phyloP scores from a whole-genome alignment of 257 asterid genomes.

The Fraxinus anomala region DNA sequence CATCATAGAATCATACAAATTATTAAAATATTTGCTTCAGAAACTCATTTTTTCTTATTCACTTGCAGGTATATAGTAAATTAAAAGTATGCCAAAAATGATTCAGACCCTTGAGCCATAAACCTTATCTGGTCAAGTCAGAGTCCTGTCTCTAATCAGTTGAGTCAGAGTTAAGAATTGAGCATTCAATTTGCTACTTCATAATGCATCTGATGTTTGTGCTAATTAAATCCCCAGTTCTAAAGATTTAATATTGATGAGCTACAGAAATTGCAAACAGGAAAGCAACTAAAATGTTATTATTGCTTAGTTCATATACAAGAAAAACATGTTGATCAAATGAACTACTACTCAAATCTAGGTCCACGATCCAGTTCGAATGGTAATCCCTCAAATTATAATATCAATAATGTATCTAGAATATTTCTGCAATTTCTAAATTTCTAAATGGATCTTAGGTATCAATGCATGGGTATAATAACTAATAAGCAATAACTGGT shows the following conservation, averaged over 20 bases:
- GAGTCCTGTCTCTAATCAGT: not conserved
- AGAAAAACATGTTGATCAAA: not conserved
- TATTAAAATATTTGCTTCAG: not conserved
- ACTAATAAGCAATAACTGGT: not conserved
- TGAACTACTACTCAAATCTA: not conserved
- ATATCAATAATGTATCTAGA: not conserved
- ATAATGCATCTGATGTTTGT: not conserved
- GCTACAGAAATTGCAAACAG: not conserved
- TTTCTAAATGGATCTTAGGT: not conserved
- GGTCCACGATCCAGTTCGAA: not conserved
- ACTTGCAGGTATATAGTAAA: not conserved
- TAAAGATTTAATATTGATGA: not conserved
- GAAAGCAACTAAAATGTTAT: not conserved
- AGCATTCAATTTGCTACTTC: conserved; percentile 2
- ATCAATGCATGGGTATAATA: not conserved
- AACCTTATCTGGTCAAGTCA: not conserved
- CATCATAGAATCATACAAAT: not conserved
- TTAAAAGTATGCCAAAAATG: not conserved
- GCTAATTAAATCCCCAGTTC: not conserved
- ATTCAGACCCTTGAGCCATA: not conserved
- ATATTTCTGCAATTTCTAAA: not conserved
- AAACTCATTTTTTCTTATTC: not conserved
- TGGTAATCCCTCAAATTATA: not conserved
- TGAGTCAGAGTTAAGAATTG: not conserved
- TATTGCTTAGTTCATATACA: not conserved